Conservation (phyloP, 371 early-diverging fungal species). For the Mucor racemosus region DNA sequence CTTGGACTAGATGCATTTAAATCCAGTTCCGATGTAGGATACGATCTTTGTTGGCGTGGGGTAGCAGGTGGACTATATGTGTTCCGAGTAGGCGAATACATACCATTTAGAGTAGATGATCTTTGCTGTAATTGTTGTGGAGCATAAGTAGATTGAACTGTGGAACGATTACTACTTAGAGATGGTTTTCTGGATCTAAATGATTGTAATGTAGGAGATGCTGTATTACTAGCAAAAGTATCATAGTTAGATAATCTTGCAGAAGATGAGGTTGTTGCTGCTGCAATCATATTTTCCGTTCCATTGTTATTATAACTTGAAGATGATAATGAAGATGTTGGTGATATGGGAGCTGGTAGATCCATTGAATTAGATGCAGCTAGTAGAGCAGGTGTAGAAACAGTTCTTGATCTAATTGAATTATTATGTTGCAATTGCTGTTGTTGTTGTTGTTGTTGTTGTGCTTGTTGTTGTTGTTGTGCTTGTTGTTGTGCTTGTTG, state of each 20-base stretch:
- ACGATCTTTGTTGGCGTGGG: constrained; percentile 19
- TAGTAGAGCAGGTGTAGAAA: constrained; percentile 30
- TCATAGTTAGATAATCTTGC: constrained; percentile 4
- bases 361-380: constrained; percentile 15
- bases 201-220: constrained; percentile 20
- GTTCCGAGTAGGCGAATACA: constrained; percentile 1
- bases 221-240: constrained; percentile 10
- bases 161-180: constrained; percentile 5
- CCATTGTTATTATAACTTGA: constrained; percentile 18
- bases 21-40: constrained; percentile 18
- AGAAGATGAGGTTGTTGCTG: background rate
- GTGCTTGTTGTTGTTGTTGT: constrained; percentile 32
- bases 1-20: constrained; percentile 7
- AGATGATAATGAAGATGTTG: constrained; percentile 28
- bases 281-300: constrained; percentile 3
- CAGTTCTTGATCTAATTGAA: constrained; percentile 22
- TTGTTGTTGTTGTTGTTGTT: constrained; percentile 31
- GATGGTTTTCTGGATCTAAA: constrained; percentile 22
- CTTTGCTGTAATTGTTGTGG: background rate
- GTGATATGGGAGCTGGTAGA: constrained; percentile 15
- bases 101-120: constrained; percentile 5
- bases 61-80: constrained; percentile 24
- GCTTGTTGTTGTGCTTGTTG: constrained; percentile 31
- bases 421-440: constrained; percentile 12
- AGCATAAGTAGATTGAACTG: background rate